Conservation (phyloP, 352 stramenopile species). For the Pythium aristosporum region DNA sequence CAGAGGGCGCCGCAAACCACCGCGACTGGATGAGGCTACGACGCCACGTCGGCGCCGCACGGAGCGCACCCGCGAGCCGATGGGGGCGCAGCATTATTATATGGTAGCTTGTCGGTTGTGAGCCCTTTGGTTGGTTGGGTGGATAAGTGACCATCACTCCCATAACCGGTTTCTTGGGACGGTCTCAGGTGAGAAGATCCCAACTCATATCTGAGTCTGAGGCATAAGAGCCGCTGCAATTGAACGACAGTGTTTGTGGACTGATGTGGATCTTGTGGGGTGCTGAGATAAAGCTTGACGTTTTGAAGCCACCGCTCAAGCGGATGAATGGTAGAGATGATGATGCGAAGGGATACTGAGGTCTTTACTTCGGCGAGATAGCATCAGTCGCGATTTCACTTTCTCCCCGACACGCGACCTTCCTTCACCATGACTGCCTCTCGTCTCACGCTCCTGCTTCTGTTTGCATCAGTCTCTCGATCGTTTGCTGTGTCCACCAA, state of each 20-base stretch:
- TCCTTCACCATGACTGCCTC: conserved; percentile 1
- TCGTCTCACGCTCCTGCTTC: not conserved
- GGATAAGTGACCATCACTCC: not conserved
- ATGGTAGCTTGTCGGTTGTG: not conserved
- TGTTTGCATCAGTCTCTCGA: not conserved
- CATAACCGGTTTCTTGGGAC: conserved; percentile 5
- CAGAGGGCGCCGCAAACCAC: not conserved
- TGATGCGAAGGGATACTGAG: too few relatives aligned
- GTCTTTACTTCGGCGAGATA: not conserved
- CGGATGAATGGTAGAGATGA: not conserved
- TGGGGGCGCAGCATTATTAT: conserved; percentile 6
- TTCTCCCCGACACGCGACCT: not conserved
- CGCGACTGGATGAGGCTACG: conserved; percentile 9
- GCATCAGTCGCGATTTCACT: conserved; percentile 2
- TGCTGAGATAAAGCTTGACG: not conserved
- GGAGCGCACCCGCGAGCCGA: not conserved
- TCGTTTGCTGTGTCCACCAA: not conserved
- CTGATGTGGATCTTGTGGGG: not conserved
- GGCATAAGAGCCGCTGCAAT: not conserved
- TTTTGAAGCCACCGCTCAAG: not conserved
- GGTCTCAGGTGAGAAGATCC: not conserved
- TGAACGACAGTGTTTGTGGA: conserved; percentile 1
- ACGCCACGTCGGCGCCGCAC: not conserved
- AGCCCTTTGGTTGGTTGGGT: not conserved
- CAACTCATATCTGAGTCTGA: conserved; percentile 17